phyloP scores from a whole-genome alignment of 176 grass and related monocot genomes.

The Echinochloa phyllopogon region DNA sequence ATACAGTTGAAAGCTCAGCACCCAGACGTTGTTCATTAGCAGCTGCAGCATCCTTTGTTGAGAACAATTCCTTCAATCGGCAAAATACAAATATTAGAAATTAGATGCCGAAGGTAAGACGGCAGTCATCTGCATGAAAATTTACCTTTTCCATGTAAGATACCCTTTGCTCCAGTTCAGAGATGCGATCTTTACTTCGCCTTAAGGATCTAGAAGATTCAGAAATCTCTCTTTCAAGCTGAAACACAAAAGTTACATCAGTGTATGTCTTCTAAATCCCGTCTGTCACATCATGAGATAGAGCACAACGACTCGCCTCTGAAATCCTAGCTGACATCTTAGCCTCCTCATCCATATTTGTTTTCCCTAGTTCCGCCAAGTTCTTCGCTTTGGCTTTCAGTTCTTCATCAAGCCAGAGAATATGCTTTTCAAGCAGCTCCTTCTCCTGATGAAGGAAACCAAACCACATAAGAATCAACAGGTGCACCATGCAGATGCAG shows the following conservation, averaged over 20 bases:
- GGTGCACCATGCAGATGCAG: neutral
- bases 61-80: constrained; percentile 66
- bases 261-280: constrained; percentile 7
- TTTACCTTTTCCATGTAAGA: constrained; percentile 85
- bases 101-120: constrained; percentile 35
- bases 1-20: constrained; percentile 85
- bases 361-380: constrained; percentile 66
- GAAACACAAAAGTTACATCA: constrained; percentile 37
- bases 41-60: constrained; percentile 79
- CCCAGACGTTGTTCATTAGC: constrained; percentile 70
- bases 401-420: constrained; percentile 84
- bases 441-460: constrained; percentile 70
- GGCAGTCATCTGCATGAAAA: constrained; percentile 8
- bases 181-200: constrained; percentile 61
- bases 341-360: constrained; percentile 80
- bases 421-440: constrained; percentile 84
- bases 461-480: constrained; percentile 33
- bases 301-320: constrained; percentile 59
- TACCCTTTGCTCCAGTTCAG: constrained; percentile 81
- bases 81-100: constrained; percentile 45
- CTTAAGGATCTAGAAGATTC: constrained; percentile 76
- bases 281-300: constrained; percentile 17
- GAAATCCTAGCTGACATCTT: constrained; percentile 79
- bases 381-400: constrained; percentile 73
- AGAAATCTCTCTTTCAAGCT: constrained; percentile 90